A percentile compares a stretch with the other conserved stretches of the same genome.
These are phyloP conservation scores for Trichosporon sp. DNA, from an alignment of 1,284 basidiomycete genomes.

Conservation along the genomic window DNA sequence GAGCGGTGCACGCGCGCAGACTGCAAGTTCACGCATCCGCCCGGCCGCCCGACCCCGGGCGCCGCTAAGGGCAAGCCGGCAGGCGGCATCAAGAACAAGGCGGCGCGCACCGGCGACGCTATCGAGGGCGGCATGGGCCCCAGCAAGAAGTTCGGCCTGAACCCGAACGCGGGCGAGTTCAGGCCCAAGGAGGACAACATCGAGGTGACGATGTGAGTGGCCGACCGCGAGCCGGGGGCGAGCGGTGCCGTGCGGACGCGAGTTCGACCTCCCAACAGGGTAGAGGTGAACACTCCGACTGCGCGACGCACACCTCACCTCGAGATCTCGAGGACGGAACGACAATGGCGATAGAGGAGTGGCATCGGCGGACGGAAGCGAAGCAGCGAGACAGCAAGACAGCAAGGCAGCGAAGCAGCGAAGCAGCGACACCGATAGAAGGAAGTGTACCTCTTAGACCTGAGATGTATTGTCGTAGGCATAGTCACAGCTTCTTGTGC, in stretches of 20 bases:
- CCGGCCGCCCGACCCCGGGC: conserved; percentile 28
- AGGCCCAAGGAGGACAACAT: conserved; percentile 28
- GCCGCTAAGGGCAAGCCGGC: conserved; percentile 9
- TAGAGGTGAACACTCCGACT: too few relatives aligned
- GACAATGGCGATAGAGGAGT: neutral
- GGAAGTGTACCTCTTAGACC: neutral
- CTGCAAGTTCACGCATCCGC: conserved; percentile 40
- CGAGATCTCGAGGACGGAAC: neutral
- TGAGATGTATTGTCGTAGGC: neutral
- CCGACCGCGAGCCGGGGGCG: neutral
- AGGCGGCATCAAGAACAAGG: conserved; percentile 1
- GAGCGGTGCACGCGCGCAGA: conserved; percentile 44
- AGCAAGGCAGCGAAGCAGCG: too few relatives aligned
- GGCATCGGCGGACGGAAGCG: neutral
- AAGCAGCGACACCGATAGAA: neutral
- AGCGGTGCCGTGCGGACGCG: too few relatives aligned
- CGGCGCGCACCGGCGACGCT: conserved; percentile 5
- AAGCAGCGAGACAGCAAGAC: neutral
- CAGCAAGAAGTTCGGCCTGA: conserved; percentile 37
- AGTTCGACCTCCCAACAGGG: too few relatives aligned
- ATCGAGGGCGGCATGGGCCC: conserved; percentile 27
- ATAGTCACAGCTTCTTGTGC: neutral
- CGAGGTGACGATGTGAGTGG: conserved; percentile 19
- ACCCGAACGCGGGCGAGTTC: conserved; percentile 35
- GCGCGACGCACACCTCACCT: too few relatives aligned